A percentile compares a stretch with the other conserved stretches of the same genome.
Conservation (phyloP, 805 yeast species). For the Starmera quercuum region DNA sequence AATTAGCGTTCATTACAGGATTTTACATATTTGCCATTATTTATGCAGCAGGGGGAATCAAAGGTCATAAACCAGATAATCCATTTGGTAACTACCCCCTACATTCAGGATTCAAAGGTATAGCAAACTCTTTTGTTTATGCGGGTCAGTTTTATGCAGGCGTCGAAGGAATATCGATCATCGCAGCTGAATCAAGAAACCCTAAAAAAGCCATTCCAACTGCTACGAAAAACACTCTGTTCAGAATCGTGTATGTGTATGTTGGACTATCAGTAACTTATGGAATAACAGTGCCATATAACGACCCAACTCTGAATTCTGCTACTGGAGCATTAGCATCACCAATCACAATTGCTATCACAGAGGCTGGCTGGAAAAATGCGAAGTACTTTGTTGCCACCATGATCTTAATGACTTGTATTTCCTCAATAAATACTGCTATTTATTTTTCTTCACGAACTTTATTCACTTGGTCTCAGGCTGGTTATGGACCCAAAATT, state of each 20-base stretch:
- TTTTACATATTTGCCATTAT: conserved; percentile 44
- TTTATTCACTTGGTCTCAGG: conserved; percentile 54
- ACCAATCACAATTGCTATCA: conserved; percentile 66
- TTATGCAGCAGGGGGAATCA: conserved; percentile 35
- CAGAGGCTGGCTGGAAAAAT: conserved; percentile 57
- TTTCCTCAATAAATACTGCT: conserved; percentile 64
- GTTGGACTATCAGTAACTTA: conserved; percentile 55
- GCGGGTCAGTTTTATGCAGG: conserved; percentile 77
- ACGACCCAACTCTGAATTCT: conserved; percentile 42
- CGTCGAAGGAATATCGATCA: conserved; percentile 65
- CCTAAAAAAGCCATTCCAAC: conserved; percentile 66
- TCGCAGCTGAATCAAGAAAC: conserved; percentile 68
- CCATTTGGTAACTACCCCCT: conserved; percentile 28
- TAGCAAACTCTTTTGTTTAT: conserved; percentile 54
- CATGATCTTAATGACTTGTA: conserved; percentile 52
- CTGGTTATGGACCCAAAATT: conserved; percentile 51
- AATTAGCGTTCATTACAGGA: conserved; percentile 38
- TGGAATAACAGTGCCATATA: conserved; percentile 62
- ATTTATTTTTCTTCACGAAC: conserved; percentile 66
- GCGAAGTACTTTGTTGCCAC: conserved; percentile 67
- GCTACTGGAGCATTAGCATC: conserved; percentile 39
- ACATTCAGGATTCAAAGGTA: conserved; percentile 41
- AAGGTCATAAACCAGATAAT: conserved; percentile 24
- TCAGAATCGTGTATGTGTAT: conserved; percentile 59
- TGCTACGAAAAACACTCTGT: conserved; percentile 59